Base-by-base conservation (phyloP, 139 green algal species). In the Chlorella sp. region DNA sequence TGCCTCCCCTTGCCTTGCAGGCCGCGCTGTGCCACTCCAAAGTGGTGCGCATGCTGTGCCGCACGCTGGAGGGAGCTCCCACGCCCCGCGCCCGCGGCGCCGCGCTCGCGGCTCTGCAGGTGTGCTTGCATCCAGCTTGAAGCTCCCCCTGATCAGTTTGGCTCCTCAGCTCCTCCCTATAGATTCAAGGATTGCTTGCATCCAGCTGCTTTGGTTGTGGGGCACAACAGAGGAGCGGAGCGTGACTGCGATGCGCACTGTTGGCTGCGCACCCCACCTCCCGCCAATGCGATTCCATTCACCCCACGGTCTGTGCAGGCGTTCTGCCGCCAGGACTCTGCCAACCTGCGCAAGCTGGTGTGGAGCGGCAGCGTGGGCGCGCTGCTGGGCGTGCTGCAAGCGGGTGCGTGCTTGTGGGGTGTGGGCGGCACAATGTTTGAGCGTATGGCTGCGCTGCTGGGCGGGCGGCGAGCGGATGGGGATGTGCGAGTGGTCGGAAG, bases 321-420 rank as follows among this genome's bases (percentile, higher is more conserved):
- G 17, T 85, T 85, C 51, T 85, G 80, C 81, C 69, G 69, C 36
- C 69, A 78, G 36, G 81, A 86, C 36, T 3, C 67, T 2, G 69
- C 28, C 71, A 86, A 86, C 56, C 62, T 86, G 28, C 69, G 69
- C 32, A 86, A 86, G 70, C 32, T 86, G 55, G 81, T 72, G 36
- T 86, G 81, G 81, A 74, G 62, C 55, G 70, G 69, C 38, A 70
- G 81, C 69, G 44, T 70, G 32, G 68, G 16, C 12, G 70, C 81
- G 11, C 69, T 86, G 55, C 30, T 86, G 25, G 81, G 36, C 25
- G 55, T 80, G 36, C 81, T 86, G 57, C 69, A 83, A 30, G 63
- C 63, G 32, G 41, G 78, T 74, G 39, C 9, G 39, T 38, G 21
- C 44, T 20, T n/a, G 73, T 12, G 9, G 26, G 11, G 1, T 60